Evolutionary conservation across 371 early-diverging fungal genomes (phyloP), one percentile per base, ranked within the genome.

Genomic region (Gilbertella persicaria): DNA sequence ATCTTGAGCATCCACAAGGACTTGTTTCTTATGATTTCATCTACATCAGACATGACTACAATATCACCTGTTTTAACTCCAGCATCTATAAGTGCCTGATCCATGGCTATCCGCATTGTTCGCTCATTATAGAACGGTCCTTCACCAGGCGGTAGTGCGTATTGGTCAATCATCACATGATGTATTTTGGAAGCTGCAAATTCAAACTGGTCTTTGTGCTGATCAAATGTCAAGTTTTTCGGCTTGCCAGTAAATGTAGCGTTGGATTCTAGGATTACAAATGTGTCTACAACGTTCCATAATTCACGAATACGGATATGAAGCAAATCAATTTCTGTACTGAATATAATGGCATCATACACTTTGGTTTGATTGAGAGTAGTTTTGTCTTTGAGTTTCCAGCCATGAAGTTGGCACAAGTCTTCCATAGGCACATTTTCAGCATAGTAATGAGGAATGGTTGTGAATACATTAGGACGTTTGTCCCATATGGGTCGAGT

Each of bases 131-230:
- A 55, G 59, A 80, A 82, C 2, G 81, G 75, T 9, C 63, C 50
- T 42, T 76, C 75, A n/a, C 66, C 71, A 1, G 48, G 37, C 7
- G 53, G 47, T 2, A 78, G 24, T 16, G 55, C 35, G 12, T 55
- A 55, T 14, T 68, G 63, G 12, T 64, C 37, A 2, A 79, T 21
- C 2, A 55, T 42, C 17, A 46, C 36, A 64, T 84, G 73, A 5
- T 59, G 41, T n/a, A 80, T 75, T 62, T 82, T 84, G 45, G 67
- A 57, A 39, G 53, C 57, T 17, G 76, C 81, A 60, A 78, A 80
- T 19, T 58, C 66, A 59, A 84, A 84, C 2, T 75, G 75, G 0
- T 65, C 54, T 14, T 51, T 52, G 65, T 80, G 60, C 1, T 67
- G 52, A 21, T 53, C 42, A 45, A 78, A 84, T 14, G 55, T 60